Conservation (phyloP, 2,329 filamentous ascomycete genomes). For the Dactylellina leptospora region DNA sequence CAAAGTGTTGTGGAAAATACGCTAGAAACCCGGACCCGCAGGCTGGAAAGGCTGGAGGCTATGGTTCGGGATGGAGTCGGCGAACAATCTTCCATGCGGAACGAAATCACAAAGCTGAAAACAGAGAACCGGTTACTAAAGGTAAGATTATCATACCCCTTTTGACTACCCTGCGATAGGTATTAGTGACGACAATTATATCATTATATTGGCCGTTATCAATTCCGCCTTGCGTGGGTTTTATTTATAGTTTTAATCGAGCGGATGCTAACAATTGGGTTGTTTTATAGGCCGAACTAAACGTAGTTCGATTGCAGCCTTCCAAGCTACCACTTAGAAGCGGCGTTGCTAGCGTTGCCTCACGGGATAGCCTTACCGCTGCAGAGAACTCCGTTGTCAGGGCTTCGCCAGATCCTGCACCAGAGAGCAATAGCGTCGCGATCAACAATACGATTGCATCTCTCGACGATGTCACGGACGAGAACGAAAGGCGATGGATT, state of each 20-base stretch:
- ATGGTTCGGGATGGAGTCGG: conserved; percentile 74
- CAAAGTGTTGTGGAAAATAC: conserved; percentile 71
- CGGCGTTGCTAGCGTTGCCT: conserved; percentile 30
- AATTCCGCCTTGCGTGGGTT: neutral
- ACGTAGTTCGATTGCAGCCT: conserved; percentile 49
- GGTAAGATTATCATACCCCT: conserved; percentile 62
- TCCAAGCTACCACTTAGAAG: conserved; percentile 46
- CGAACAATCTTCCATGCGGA: conserved; percentile 63
- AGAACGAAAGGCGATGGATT: conserved; percentile 79
- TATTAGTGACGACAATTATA: conserved; percentile 11
- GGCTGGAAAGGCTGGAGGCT: conserved; percentile 85
- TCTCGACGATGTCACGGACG: conserved; percentile 58
- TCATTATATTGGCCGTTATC: neutral
- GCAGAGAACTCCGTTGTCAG: conserved; percentile 46
- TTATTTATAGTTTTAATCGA: conserved; percentile 7
- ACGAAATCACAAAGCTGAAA: conserved; percentile 67
- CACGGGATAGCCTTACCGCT: conserved; percentile 38
- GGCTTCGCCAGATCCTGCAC: conserved; percentile 58
- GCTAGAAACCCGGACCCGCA: conserved; percentile 80
- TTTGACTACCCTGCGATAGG: conserved; percentile 1
- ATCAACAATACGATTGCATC: conserved; percentile 58
- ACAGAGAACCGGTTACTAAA: conserved; percentile 72
- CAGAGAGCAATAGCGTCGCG: conserved; percentile 55
- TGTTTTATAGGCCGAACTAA: conserved; percentile 41
- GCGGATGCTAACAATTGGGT: conserved; percentile 6